Percentiles rank a stretch among this genome's conserved stretches.
Evolutionary conservation across 352 stramenopile species (phyloP).

Genomic region (Phytophthora megakarya): DNA sequence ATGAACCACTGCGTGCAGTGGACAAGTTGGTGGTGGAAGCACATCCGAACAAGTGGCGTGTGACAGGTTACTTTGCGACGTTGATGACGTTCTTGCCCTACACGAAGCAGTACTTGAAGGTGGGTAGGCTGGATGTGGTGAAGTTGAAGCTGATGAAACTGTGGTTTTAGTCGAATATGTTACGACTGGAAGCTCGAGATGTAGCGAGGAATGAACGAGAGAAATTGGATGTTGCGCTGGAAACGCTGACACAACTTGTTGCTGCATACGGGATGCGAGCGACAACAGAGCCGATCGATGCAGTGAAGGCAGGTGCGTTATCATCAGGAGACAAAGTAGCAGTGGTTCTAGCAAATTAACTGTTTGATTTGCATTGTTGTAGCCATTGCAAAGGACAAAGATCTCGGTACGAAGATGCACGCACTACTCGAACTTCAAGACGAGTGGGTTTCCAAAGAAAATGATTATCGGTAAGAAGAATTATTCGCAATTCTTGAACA

Average conservation of each 20-base stretch:
- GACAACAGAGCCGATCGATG: slow-evolving; percentile 43
- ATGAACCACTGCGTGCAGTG: slow-evolving; percentile 79
- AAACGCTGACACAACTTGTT: slow-evolving; percentile 40
- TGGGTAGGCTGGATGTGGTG: slow-evolving; percentile 15
- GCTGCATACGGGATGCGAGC: slow-evolving; percentile 41
- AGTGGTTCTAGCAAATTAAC: background rate
- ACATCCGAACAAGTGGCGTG: slow-evolving; percentile 88
- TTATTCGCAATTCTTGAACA: background rate
- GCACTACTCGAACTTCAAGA: slow-evolving; percentile 61
- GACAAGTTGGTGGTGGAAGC: slow-evolving; percentile 82
- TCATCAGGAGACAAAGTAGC: background rate
- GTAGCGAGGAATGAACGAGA: slow-evolving; percentile 58
- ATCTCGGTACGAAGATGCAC: slow-evolving; percentile 57
- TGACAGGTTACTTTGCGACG: slow-evolving; percentile 89
- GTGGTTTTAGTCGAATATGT: slow-evolving; percentile 78
- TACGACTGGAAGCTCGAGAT: slow-evolving; percentile 81
- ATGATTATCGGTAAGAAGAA: slow-evolving; percentile 70
- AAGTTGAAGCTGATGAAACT: slow-evolving; percentile 1
- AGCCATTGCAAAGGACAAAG: slow-evolving; percentile 67
- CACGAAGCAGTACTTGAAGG: slow-evolving; percentile 88
- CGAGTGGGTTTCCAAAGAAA: slow-evolving; percentile 86
- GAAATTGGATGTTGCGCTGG: slow-evolving; percentile 56
- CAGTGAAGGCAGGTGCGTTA: slow-evolving; percentile 61
- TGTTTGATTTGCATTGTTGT: background rate
- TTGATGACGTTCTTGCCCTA: slow-evolving; percentile 89